Percentiles rank a stretch among this genome's conserved stretches.
Evolutionary conservation across 495 filamentous ascomycete species (phyloP).

Genomic region (Podospora sp.): DNA sequence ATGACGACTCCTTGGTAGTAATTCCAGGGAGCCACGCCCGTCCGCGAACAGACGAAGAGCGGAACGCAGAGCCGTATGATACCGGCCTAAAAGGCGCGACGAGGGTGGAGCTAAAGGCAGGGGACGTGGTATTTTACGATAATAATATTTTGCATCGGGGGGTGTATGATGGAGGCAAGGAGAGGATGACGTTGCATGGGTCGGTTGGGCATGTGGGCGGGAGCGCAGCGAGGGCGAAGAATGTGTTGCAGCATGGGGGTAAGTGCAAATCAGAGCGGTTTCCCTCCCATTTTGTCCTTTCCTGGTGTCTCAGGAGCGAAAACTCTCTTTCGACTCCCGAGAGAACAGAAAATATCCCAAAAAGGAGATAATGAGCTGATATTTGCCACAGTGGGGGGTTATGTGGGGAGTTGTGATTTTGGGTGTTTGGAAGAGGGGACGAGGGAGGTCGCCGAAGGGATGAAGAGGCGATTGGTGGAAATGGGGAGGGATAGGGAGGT

Average conservation of each 20-base stretch:
- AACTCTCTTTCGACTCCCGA: no score
- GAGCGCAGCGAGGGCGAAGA: conserved; percentile 63
- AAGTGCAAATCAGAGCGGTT: no score
- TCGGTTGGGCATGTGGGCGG: conserved; percentile 65
- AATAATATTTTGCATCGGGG: conserved; percentile 86
- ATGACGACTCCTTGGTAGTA: conserved; percentile 67
- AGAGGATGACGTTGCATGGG: conserved; percentile 80
- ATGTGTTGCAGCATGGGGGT: conserved; percentile 86
- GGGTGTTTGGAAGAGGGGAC: conserved; percentile 50
- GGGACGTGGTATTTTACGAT: conserved; percentile 82
- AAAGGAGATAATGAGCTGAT: no score
- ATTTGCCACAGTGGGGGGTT: conserved; percentile 76
- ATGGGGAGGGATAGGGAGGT: conserved; percentile 63
- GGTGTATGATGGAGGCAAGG: conserved; percentile 62
- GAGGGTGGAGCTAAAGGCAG: conserved; percentile 64
- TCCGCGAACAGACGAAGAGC: conserved; percentile 65
- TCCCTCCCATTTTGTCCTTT: no score
- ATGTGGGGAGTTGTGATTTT: conserved; percentile 63
- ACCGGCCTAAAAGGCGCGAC: conserved; percentile 59
- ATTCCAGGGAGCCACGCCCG: conserved; percentile 71
- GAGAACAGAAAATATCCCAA: no score
- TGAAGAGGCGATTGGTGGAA: conserved; percentile 57
- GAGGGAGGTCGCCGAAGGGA: conserved; percentile 55
- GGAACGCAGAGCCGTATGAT: conserved; percentile 62
- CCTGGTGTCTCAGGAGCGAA: no score